Conservation (phyloP, 2,329 filamentous ascomycete species). For the Elsinoe perseae region DNA sequence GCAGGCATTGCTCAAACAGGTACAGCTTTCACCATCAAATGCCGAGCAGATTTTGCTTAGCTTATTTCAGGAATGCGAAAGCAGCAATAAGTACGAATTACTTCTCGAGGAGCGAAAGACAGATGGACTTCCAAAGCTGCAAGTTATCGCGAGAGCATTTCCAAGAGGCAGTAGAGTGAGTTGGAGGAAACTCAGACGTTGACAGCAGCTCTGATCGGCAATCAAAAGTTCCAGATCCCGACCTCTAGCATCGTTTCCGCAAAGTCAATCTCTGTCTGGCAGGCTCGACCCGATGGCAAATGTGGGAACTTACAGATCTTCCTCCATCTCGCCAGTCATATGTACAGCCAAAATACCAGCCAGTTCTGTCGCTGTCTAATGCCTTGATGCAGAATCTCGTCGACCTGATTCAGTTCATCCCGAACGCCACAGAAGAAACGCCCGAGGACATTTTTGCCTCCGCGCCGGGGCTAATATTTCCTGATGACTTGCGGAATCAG, state of each 20-base stretch:
- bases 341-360: neutral
- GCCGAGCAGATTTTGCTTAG: no score
- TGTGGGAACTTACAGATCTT: neutral
- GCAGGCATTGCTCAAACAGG: no score
- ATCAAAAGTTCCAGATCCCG: neutral
- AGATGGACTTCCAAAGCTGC: no score
- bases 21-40: no score
- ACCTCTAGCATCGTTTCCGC: neutral
- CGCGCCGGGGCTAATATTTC: constrained; percentile 57
- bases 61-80: no score
- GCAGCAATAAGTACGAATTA: no score
- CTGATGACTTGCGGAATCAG: constrained; percentile 58
- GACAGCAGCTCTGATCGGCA: neutral
- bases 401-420: constrained; percentile 23
- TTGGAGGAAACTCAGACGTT: neutral
- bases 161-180: no score
- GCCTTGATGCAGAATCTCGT: constrained; percentile 23
- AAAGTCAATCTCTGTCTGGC: neutral
- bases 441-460: constrained; percentile 48
- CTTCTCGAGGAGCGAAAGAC: no score
- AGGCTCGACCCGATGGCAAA: neutral
- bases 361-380: neutral
- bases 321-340: neutral
- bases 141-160: no score
- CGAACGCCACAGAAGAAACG: constrained; percentile 12